These are phyloP conservation scores for Biscutella laevigata DNA, from an alignment of 441 rosid species.

Conservation along the genomic window DNA sequence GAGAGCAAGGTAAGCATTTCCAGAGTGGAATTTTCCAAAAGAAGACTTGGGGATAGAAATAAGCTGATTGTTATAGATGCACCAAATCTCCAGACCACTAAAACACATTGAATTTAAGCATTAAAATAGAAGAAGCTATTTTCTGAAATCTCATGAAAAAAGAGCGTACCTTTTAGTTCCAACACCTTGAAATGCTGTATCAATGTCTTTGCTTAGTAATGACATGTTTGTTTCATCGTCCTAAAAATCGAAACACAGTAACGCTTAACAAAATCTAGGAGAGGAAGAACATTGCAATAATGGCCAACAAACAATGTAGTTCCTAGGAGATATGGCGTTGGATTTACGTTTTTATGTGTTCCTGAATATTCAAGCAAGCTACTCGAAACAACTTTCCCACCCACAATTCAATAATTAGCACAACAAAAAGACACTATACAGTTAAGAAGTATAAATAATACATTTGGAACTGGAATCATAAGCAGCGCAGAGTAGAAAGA, in stretches of 20 bases:
- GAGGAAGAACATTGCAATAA: not conserved
- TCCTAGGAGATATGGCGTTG: not conserved
- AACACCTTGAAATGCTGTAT: conserved; percentile 48
- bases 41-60: conserved; percentile 49
- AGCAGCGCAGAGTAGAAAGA: no score
- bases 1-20: conserved; percentile 57
- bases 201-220: conserved; percentile 32
- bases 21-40: conserved; percentile 63
- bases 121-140: not conserved
- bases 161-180: conserved; percentile 55
- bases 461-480: no score
- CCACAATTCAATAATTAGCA: no score
- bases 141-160: not conserved
- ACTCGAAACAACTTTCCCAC: not conserved
- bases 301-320: not conserved
- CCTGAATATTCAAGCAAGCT: not conserved
- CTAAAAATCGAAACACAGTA: conserved; percentile 1
- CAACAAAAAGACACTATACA: no score
- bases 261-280: not conserved
- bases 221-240: conserved; percentile 36
- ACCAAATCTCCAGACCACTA: conserved; percentile 85
- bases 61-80: conserved; percentile 43
- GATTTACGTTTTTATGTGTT: not conserved
- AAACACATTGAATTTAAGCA: conserved; percentile 9
- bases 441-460: no score